phyloP scores from a whole-genome alignment of 2,329 filamentous ascomycete species.

The Talaromyces pinophilus region DNA sequence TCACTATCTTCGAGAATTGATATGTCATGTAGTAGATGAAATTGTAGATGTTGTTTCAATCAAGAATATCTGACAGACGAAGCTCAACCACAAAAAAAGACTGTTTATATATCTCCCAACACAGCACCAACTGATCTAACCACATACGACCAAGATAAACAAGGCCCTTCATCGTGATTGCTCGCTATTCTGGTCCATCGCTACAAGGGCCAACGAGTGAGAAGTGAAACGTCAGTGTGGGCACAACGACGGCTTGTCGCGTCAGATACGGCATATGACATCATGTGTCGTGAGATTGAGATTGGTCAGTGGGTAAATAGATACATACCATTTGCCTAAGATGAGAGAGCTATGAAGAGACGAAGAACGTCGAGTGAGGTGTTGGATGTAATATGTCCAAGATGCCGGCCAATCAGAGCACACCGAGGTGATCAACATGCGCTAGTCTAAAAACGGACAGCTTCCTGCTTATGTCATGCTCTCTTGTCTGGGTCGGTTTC shows the following conservation, averaged over 20 bases:
- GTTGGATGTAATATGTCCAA: not conserved
- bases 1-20: not conserved
- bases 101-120: not conserved
- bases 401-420: not conserved
- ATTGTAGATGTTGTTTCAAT: not conserved
- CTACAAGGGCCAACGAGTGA: not conserved
- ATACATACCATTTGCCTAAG: not conserved
- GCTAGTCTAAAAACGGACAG: not conserved
- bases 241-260: not conserved
- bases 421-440: not conserved
- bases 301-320: not conserved
- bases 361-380: not conserved
- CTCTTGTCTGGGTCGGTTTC: not conserved
- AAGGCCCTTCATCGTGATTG: not conserved
- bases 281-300: not conserved
- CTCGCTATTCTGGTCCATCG: constrained; percentile 1
- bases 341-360: not conserved
- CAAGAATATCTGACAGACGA: not conserved
- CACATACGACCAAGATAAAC: not conserved
- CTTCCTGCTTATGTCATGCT: not conserved
- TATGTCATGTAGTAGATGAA: not conserved
- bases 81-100: not conserved
- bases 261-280: not conserved
- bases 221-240: not conserved
- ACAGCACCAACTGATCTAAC: not conserved